Conservation (phyloP, 306 rosid genomes). For the Quercus suber region DNA sequence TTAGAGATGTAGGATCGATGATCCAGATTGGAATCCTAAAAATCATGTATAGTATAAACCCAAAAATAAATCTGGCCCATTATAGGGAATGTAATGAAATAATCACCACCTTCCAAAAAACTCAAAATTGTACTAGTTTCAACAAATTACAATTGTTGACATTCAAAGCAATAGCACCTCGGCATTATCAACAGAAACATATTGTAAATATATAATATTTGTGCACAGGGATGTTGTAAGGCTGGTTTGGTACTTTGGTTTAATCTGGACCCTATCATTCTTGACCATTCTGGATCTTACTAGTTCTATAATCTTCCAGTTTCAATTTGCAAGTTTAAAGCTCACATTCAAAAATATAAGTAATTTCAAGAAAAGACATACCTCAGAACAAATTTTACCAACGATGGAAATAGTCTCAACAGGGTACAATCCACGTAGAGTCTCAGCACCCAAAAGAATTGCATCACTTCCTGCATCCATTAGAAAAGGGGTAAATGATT, state of each 20-base stretch:
- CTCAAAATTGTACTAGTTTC: background rate
- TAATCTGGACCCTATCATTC: background rate
- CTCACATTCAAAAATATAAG: slow-evolving; percentile 16
- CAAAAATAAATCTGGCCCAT: background rate
- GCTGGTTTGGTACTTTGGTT: background rate
- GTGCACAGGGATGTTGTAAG: background rate
- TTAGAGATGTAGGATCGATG: no score
- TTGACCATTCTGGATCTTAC: background rate
- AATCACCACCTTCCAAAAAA: background rate
- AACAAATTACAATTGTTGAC: background rate
- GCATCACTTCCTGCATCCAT: slow-evolving; percentile 86
- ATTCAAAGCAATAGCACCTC: background rate
- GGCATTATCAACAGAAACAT: background rate
- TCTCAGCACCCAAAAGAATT: slow-evolving; percentile 97
- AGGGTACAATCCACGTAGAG: slow-evolving; percentile 94
- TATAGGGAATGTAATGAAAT: background rate
- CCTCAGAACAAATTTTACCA: slow-evolving; percentile 95
- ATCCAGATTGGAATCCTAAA: no score
- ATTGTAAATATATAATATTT: background rate
- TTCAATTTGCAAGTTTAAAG: slow-evolving; percentile 14
- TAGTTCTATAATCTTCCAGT: background rate
- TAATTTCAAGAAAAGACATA: slow-evolving; percentile 13
- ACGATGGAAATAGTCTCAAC: slow-evolving; percentile 92
- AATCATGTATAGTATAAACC: no score
- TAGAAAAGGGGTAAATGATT: slow-evolving; percentile 10